Evolutionary conservation across 1,284 basidiomycete species (phyloP).

Genomic region (Nidula niveotomentosa): DNA sequence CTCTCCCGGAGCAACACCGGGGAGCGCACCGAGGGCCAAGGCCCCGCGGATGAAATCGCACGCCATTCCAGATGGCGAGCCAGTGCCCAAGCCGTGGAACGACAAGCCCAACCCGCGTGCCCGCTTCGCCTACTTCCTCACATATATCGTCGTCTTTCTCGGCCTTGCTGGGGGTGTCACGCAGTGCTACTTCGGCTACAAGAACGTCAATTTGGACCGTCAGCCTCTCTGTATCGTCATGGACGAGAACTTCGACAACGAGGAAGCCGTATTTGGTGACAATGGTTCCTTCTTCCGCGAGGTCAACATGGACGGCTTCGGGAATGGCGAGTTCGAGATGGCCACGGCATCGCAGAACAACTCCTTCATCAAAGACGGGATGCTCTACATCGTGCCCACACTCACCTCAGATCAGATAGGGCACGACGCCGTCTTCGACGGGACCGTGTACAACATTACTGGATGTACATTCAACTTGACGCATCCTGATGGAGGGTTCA

Average conservation of each 20-base stretch:
- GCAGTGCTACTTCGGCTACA: slow-evolving; percentile 47
- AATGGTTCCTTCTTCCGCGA: slow-evolving; percentile 64
- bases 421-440: slow-evolving; percentile 54
- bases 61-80: slow-evolving; percentile 26
- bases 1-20: slow-evolving; percentile 2
- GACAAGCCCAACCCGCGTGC: slow-evolving; percentile 48
- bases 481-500: slow-evolving; percentile 30
- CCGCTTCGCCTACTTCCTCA: slow-evolving; percentile 58
- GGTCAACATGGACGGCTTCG: slow-evolving; percentile 74
- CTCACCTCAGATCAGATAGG: slow-evolving; percentile 71
- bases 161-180: slow-evolving; percentile 45
- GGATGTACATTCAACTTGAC: slow-evolving; percentile 54
- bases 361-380: slow-evolving; percentile 65
- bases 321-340: slow-evolving; percentile 85
- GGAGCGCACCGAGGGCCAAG: slow-evolving; percentile 16
- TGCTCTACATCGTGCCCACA: slow-evolving; percentile 81
- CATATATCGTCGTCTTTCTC: slow-evolving; percentile 41
- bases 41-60: slow-evolving; percentile 35
- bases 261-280: slow-evolving; percentile 40
- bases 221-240: slow-evolving; percentile 64
- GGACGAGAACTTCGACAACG: slow-evolving; percentile 64
- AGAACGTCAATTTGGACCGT: slow-evolving; percentile 36
- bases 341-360: slow-evolving; percentile 67
- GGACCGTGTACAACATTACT: slow-evolving; percentile 64
- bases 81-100: slow-evolving; percentile 61